Percentiles rank a stretch among this genome's conserved stretches.
These are phyloP conservation scores for Prototheca wickerhamii DNA, from an alignment of 163 green algal genomes.

Conservation along the genomic window DNA sequence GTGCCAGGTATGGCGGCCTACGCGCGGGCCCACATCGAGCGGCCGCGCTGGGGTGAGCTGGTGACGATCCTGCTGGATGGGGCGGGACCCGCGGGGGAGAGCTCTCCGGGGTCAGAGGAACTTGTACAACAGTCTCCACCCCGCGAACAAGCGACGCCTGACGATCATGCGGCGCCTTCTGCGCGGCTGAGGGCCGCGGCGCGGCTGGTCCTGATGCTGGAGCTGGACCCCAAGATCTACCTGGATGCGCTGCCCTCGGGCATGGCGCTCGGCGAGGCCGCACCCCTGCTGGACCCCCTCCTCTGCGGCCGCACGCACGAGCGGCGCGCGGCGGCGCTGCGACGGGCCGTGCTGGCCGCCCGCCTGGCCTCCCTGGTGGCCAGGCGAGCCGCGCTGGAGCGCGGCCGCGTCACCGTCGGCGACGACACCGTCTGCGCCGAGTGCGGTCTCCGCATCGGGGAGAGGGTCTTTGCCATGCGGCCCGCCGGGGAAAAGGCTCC, in stretches of 20 bases:
- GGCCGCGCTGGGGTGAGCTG: constrained; percentile 26
- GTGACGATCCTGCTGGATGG: constrained; percentile 22
- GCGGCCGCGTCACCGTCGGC: constrained; percentile 24
- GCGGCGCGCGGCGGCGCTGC: constrained; percentile 18
- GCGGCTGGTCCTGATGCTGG: constrained; percentile 34
- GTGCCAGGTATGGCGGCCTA: constrained; percentile 34
- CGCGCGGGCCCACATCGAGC: constrained; percentile 23
- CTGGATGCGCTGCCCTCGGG: constrained; percentile 32
- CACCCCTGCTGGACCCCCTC: constrained; percentile 34
- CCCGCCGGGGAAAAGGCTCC: no score
- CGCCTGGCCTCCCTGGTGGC: constrained; percentile 11
- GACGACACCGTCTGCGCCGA: constrained; percentile 37
- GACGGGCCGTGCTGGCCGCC: constrained; percentile 26
- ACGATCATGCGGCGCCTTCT: neutral
- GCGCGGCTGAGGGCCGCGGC: neutral
- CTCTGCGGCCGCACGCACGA: constrained; percentile 39
- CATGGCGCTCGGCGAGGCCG: constrained; percentile 34
- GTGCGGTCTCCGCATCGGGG: constrained; percentile 45
- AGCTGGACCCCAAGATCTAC: constrained; percentile 37
- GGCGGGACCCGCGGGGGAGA: neutral
- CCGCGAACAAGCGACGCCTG: neutral
- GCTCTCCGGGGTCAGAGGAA: neutral
- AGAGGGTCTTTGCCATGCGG: constrained; percentile 43
- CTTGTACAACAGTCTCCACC: neutral
- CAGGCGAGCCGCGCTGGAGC: constrained; percentile 18